A percentile compares a stretch with the other conserved stretches of the same genome.
Conservation (phyloP, 2,329 filamentous ascomycete species). For the Phialemoniopsis sp. region DNA sequence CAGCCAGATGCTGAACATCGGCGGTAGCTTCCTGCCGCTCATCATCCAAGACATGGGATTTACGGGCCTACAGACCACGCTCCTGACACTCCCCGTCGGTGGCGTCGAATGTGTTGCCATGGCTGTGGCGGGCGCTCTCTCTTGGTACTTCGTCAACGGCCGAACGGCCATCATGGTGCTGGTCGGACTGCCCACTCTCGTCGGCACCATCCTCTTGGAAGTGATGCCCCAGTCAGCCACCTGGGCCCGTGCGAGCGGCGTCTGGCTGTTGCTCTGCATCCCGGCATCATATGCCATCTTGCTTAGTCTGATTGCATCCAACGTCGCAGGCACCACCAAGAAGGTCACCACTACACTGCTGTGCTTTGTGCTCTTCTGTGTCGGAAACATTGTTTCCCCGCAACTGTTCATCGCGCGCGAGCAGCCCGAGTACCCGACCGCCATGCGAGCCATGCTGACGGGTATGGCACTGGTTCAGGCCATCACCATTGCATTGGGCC, state of each 20-base stretch:
- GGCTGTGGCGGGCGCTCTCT: background rate
- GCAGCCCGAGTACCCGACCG: too few relatives aligned
- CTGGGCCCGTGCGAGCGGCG: constrained; percentile 42
- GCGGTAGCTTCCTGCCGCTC: background rate
- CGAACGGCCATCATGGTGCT: background rate
- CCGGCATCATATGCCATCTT: background rate
- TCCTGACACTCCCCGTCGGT: background rate
- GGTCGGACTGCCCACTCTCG: too few relatives aligned
- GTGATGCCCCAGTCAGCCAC: constrained; percentile 29
- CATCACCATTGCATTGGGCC: background rate
- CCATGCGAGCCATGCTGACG: too few relatives aligned
- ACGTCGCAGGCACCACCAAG: background rate
- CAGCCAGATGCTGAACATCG: background rate
- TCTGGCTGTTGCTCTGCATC: constrained; percentile 31
- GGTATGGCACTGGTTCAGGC: too few relatives aligned
- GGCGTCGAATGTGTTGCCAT: background rate
- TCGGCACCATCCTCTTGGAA: constrained; percentile 38
- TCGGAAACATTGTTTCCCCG: too few relatives aligned
- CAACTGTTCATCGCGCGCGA: too few relatives aligned
- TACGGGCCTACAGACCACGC: background rate
- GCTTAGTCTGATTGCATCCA: background rate
- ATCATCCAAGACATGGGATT: constrained; percentile 1
- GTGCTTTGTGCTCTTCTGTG: too few relatives aligned
- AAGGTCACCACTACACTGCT: too few relatives aligned
- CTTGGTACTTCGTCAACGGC: background rate